Evolutionary conservation across 2,329 filamentous ascomycete species (phyloP).

Genomic region (Cladosporium sp.): DNA sequence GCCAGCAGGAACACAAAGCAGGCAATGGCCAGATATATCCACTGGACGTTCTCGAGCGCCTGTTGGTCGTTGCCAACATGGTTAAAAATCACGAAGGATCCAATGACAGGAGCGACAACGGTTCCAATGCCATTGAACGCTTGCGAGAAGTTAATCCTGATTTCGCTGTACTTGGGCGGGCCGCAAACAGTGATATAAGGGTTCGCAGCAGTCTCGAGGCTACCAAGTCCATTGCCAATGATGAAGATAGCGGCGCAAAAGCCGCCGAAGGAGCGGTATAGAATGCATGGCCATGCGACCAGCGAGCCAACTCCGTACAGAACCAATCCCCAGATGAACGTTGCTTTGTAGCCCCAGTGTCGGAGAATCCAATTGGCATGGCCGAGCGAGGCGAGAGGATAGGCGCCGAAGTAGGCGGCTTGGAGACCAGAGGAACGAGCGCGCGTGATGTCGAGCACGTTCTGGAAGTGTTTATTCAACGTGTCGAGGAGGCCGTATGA

Average conservation of each 20-base stretch:
- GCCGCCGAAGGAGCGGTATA: constrained; percentile 54
- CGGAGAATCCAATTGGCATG: constrained; percentile 46
- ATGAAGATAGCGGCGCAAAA: constrained; percentile 58
- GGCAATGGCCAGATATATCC: constrained; percentile 61
- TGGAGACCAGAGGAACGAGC: constrained; percentile 44
- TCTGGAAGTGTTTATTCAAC: constrained; percentile 47
- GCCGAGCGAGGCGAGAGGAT: constrained; percentile 46
- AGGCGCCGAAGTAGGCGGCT: constrained; percentile 48
- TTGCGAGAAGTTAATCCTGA: constrained; percentile 57
- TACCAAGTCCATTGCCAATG: constrained; percentile 39
- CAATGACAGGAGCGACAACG: constrained; percentile 56
- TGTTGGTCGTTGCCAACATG: constrained; percentile 46
- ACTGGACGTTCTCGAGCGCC: constrained; percentile 58
- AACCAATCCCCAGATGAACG: constrained; percentile 50
- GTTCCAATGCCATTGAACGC: constrained; percentile 57
- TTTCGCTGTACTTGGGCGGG: constrained; percentile 55
- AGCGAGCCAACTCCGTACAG: constrained; percentile 56
- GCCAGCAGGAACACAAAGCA: constrained; percentile 56
- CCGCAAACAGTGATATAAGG: constrained; percentile 53
- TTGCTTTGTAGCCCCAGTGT: constrained; percentile 46
- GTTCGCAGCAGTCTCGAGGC: constrained; percentile 58
- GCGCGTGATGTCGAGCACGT: constrained; percentile 39
- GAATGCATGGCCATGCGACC: constrained; percentile 55
- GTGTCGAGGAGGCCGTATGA: constrained; percentile 56
- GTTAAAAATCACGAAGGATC: constrained; percentile 59